Evolutionary conservation across 768 basidiomycete genomes (phyloP).

Genomic region (Mycena rebaudengoi): DNA sequence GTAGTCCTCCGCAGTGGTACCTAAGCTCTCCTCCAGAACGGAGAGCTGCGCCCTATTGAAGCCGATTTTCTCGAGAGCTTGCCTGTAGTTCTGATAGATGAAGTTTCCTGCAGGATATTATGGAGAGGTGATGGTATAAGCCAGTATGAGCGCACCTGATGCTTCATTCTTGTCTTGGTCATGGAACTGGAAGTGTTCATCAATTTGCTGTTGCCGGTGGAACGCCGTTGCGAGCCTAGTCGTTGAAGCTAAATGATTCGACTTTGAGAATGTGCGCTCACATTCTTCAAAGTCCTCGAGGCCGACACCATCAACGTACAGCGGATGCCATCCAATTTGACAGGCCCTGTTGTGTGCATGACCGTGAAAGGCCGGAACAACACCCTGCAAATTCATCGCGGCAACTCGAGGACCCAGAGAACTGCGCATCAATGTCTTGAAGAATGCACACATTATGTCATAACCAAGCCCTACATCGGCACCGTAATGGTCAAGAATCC

Average conservation of each 20-base stretch:
- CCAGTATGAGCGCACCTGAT: constrained; percentile 14
- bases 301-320: constrained; percentile 37
- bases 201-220: constrained; percentile 34
- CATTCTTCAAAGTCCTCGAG: too few species aligned
- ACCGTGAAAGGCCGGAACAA: constrained; percentile 34
- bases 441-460: constrained; percentile 38
- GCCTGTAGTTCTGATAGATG: constrained; percentile 15
- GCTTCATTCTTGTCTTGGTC: constrained; percentile 28
- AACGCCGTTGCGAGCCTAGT: constrained; percentile 30
- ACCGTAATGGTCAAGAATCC: constrained; percentile 27
- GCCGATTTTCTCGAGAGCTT: constrained; percentile 9
- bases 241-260: constrained; percentile 35
- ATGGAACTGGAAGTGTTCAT: constrained; percentile 30
- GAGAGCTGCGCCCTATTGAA: background rate
- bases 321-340: constrained; percentile 32
- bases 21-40: background rate
- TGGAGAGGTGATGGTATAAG: background rate
- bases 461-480: constrained; percentile 28
- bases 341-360: constrained; percentile 38
- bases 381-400: constrained; percentile 3
- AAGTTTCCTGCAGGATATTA: constrained; percentile 2
- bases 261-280: constrained; percentile 35
- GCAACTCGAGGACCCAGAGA: constrained; percentile 24
- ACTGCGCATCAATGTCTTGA: constrained; percentile 31
- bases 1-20: background rate